Evolutionary conservation across 2,329 filamentous ascomycete genomes (phyloP), one percentile per base, ranked within the genome.

Genomic region (Arthroderma uncinatum): DNA sequence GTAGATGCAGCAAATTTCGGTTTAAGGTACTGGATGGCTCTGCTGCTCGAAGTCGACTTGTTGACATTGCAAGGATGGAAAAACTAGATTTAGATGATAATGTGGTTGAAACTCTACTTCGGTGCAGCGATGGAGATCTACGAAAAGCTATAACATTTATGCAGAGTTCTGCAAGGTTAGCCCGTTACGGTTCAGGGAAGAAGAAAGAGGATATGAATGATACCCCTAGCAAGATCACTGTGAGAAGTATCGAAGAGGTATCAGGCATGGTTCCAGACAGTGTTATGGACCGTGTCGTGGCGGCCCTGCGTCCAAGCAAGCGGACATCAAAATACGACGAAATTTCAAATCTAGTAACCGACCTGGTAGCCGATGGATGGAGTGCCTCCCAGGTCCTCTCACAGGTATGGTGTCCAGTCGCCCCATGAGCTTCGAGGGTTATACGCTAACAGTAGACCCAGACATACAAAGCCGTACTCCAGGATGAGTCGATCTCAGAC

Each of bases 341-440:
- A 10, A 82, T 98, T 14, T 83, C 89, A 0, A 83, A 83, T 62
- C 84, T 89, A 4, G 87, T 97, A 4, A 88, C 91, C 65, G 87
- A 95, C 62, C 84, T 98, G 77, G 85, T 97, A 50, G 92, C 92
- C 0, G 93, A 97, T 73, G 93, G 93, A 7, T 98, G 93, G 92
- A 96, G 91, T 70, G 93, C 92, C 23, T 84, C 85, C 5, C 93
- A 97, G 72, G 82, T 96, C 25, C 79, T 97, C 37, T 76, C 81
- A 16, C 90, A 95, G 79, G 85, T 87, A 74, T 71, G 75, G 66
- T 19, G 28, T 33, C 28, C 2, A 9, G 10, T 34, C 23, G 4
- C 10, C 48, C 10, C 25, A 36, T 23, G 9, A 14, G 2, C 21
- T 5, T 44, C 14, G 2, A 25, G 4, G 40, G 12, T 23, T 25